Percentiles rank a stretch among this genome's conserved stretches.
phyloP scores from a whole-genome alignment of 2,329 filamentous ascomycete genomes.

The Fusarium guadeloupense region DNA sequence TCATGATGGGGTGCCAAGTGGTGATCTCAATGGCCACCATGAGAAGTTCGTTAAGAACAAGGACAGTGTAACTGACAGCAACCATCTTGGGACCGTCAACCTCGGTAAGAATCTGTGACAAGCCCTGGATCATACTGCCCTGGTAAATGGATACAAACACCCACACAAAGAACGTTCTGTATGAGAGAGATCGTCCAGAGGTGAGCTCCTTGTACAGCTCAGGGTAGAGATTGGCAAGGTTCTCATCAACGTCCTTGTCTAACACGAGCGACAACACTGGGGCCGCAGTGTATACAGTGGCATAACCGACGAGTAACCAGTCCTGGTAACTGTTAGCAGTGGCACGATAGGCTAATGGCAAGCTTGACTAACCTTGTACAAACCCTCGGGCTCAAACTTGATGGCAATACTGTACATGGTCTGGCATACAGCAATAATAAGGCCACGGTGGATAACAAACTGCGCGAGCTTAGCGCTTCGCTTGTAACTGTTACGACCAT shows the following conservation, averaged over 20 bases:
- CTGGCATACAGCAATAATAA: constrained; percentile 95
- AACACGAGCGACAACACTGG: constrained; percentile 94
- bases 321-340: constrained; percentile 61
- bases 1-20: constrained; percentile 96
- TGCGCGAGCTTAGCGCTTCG: constrained; percentile 93
- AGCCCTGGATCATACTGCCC: constrained; percentile 93
- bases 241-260: constrained; percentile 94
- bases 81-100: constrained; percentile 81
- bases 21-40: constrained; percentile 98
- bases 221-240: constrained; percentile 91
- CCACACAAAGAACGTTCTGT: constrained; percentile 97
- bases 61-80: constrained; percentile 87
- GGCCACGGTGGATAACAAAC: constrained; percentile 96
- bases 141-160: constrained; percentile 95
- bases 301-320: constrained; percentile 96
- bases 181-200: constrained; percentile 83
- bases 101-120: constrained; percentile 86
- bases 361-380: constrained; percentile 73
- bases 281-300: constrained; percentile 92
- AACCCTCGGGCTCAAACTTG: constrained; percentile 89
- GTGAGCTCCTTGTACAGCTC: constrained; percentile 99
- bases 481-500: constrained; percentile 97
- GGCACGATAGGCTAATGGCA: background rate
- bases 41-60: constrained; percentile 92
- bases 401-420: constrained; percentile 97